Evolutionary conservation across 208 protist species (phyloP).

Genomic region (Leishmania turanica): DNA sequence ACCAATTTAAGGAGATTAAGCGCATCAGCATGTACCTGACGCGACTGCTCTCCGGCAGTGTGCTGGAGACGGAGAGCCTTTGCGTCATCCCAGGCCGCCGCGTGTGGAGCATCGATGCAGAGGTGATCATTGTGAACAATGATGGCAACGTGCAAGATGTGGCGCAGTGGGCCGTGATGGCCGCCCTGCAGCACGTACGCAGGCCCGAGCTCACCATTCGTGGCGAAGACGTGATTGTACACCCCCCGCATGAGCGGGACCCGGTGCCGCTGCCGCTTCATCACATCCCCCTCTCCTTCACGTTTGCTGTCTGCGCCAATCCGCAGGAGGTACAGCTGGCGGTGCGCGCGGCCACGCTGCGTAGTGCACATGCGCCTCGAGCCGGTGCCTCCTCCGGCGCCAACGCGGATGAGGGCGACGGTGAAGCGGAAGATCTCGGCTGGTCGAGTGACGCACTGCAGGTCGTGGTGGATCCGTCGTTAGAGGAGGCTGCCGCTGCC

Average conservation of each 20-base stretch:
- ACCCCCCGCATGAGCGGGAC: conserved; percentile 92
- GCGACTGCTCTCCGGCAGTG: conserved; percentile 83
- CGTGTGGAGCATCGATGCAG: conserved; percentile 89
- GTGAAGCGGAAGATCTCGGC: background rate
- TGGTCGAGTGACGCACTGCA: conserved; percentile 40
- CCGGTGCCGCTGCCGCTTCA: conserved; percentile 95
- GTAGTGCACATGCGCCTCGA: conserved; percentile 5
- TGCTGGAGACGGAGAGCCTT: conserved; percentile 95
- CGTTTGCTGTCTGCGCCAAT: conserved; percentile 71
- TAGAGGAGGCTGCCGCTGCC: conserved; percentile 67
- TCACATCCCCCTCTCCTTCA: conserved; percentile 91
- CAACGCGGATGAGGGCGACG: background rate
- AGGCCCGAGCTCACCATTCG: conserved; percentile 94
- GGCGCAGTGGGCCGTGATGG: conserved; percentile 85
- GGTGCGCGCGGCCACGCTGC: conserved; percentile 33
- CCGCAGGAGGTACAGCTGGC: conserved; percentile 40
- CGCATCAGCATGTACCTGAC: conserved; percentile 87
- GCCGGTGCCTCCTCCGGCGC: conserved; percentile 3
- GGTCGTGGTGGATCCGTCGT: conserved; percentile 76
- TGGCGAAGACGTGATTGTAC: conserved; percentile 82
- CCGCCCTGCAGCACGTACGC: conserved; percentile 92
- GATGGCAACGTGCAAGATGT: conserved; percentile 94
- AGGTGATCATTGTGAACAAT: conserved; percentile 94
- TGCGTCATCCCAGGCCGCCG: conserved; percentile 95
- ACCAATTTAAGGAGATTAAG: conserved; percentile 35